Base-by-base conservation (phyloP, 2,329 filamentous ascomycete species). In the Kalaharituber pfeilii region DNA sequence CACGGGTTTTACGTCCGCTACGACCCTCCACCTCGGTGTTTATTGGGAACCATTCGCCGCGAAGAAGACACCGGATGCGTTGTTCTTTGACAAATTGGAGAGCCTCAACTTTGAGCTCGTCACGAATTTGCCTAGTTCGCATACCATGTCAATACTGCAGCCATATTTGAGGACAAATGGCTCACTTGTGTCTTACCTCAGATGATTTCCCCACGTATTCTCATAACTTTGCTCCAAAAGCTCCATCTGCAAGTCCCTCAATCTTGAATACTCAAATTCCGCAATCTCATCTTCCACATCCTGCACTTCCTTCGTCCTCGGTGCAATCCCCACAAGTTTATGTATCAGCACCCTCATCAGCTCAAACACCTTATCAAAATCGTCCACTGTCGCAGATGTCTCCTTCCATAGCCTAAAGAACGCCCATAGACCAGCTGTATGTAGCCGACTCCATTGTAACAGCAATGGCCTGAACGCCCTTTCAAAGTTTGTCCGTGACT, bases 41-140 rank as follows among this genome's bases (percentile, higher is more conserved):
- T 49, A 71, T 69, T 2, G 77, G 74, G 61, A 96, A 98, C 91
- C 91, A 98, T 8, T 84, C 81, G 5, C 91, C 91, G 61, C 86
- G 77, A 3, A 96, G 75, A 36, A 98, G 72, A 66, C 88, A 95
- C 53, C 91, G 78, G 57, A 96, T 84, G 33, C 91, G 80, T 68
- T 98, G 91, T 70, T 98, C 91, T 69, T 94, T 95, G 69, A 96
- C 85, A 65, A 98, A 98, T 64, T 94, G 86, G 53, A 95, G 71
- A 9, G 89, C 87, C 68, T 98, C 91, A 63, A 89, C 81, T 62
- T 86, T 84, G 45, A 96, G 75, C 67, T 94, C 86, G 53, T 95
- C 86, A 29, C 87, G 82, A n/a, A 94, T 85, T 69, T 91, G 86
- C 59, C 70, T 73, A 58, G 13, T 26, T 33, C n/a, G 13, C 18